Evolutionary conservation across 2,329 filamentous ascomycete genomes (phyloP).

Genomic region (Microdochium nivale): DNA sequence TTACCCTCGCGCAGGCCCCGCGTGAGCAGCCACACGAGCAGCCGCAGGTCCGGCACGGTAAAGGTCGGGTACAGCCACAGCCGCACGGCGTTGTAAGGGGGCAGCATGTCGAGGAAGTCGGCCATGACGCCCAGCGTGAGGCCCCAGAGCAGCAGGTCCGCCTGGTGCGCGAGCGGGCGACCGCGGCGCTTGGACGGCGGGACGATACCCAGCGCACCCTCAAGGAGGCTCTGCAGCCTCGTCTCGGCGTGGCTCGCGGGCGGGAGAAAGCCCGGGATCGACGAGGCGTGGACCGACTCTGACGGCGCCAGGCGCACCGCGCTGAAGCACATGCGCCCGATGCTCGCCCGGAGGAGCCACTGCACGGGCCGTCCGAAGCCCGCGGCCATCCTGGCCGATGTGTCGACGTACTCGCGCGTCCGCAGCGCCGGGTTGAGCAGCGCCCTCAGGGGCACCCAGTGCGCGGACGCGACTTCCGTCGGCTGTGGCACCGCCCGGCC

Average conservation of each 20-base stretch:
- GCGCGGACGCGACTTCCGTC: conserved; percentile 57
- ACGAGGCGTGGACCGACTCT: neutral
- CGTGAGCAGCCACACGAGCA: conserved; percentile 52
- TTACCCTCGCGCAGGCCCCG: conserved; percentile 46
- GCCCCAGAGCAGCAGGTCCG: conserved; percentile 56
- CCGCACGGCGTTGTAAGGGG: conserved; percentile 50
- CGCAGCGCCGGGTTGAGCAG: conserved; percentile 52
- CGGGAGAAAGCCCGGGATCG: neutral
- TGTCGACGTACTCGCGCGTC: conserved; percentile 54
- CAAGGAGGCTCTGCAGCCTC: neutral
- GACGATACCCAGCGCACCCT: neutral
- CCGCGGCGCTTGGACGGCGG: neutral
- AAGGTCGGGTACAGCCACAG: conserved; percentile 64
- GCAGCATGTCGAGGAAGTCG: conserved; percentile 59
- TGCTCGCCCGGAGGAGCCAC: conserved; percentile 42
- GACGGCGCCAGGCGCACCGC: conserved; percentile 43
- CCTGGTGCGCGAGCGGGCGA: neutral
- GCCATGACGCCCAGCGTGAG: conserved; percentile 58
- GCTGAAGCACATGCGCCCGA: conserved; percentile 61
- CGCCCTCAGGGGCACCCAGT: conserved; percentile 58
- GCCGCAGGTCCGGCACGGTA: conserved; percentile 50
- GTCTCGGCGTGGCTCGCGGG: neutral
- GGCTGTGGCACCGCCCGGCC: conserved; percentile 56
- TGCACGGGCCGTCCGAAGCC: conserved; percentile 44
- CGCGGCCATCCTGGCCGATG: conserved; percentile 51